Evolutionary conservation across 129 eudicot genomes (phyloP), one percentile per base, ranked within the genome.

Genomic region (Flaveria robusta): DNA sequence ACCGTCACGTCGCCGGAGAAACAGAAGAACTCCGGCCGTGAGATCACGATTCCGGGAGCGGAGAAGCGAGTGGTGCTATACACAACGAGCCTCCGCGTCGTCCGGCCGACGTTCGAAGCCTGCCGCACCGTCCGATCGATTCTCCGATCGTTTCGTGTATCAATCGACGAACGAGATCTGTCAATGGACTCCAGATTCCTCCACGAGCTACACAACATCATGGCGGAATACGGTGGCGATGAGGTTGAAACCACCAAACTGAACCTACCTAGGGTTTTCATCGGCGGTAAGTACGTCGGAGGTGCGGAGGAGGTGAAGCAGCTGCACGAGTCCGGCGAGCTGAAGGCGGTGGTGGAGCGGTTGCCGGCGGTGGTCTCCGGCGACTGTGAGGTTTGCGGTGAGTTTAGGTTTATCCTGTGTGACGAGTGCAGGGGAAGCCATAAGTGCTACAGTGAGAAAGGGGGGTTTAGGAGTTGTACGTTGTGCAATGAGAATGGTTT

Each of bases 401-500:
- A 95, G 10, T 75, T 83, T 66, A 69, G 97, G 49, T 95, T 95
- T 79, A 60, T 95, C 70, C 76, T 95, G n/a, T 95, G 99, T 63
- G 67, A 68, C 26, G 92, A 89, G 83, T 95, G 99, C 78, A 85
- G 71, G 64, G 99, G 99, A 43, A 91, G 99, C 86, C 97, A 83
- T n/a, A 95, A 91, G 79, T 84, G 88, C 51, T 91, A 89, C 66
- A 81, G 80, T 2, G 97, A 84, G 34, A 89, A 82, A 74, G 82
- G 79, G 12, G 96, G 97, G 11, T 91, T 95, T 75, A 86, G 86
- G 88, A 81, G 84, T 50, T 95, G 99, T 78, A 83, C 82, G 23
- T 64, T 83, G 85, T 95, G 99, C 83, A 95, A 91, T 77, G 92
- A 87, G 86, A 95, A 91, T 69, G 99, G 99, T 74, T 76, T 95